Conservation (phyloP, 495 filamentous ascomycete genomes). For the Physcia stellaris region DNA sequence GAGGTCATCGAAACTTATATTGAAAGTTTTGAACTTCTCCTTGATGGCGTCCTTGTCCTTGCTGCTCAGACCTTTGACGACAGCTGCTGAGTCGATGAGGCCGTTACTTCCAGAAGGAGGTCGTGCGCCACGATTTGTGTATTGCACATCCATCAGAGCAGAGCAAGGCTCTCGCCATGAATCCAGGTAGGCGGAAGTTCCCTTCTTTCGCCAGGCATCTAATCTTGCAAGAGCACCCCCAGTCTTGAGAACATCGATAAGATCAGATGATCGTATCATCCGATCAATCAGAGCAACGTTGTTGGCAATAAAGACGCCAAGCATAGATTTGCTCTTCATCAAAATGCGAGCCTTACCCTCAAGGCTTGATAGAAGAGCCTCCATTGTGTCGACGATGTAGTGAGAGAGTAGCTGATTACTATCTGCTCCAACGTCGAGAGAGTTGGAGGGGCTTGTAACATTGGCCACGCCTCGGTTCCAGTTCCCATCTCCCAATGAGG, state of each 20-base stretch:
- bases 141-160: conserved; percentile 79
- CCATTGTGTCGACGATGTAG: conserved; percentile 76
- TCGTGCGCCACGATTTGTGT: conserved; percentile 59
- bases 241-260: conserved; percentile 55
- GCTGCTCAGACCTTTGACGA: conserved; percentile 66
- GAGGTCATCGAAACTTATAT: conserved; percentile 78
- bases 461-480: conserved; percentile 49
- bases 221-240: conserved; percentile 42
- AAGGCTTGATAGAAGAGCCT: conserved; percentile 61
- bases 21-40: conserved; percentile 89
- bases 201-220: conserved; percentile 79
- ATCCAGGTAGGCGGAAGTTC: conserved; percentile 67
- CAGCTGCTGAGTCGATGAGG: conserved; percentile 57
- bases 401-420: conserved; percentile 77
- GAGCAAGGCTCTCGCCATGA: conserved; percentile 78
- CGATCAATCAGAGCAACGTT: conserved; percentile 74
- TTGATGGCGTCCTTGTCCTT: conserved; percentile 95
- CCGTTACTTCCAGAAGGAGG: conserved; percentile 53
- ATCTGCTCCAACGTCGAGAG: conserved; percentile 78
- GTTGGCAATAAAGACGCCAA: conserved; percentile 88
- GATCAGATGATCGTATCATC: conserved; percentile 69
- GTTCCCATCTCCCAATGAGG: conserved; percentile 83
- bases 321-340: conserved; percentile 61
- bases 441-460: conserved; percentile 50
- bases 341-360: conserved; percentile 60